Evolutionary conservation across 345 rosid species (phyloP), one percentile per base, ranked within the genome.

Genomic region (Arabidopsis suecica): DNA sequence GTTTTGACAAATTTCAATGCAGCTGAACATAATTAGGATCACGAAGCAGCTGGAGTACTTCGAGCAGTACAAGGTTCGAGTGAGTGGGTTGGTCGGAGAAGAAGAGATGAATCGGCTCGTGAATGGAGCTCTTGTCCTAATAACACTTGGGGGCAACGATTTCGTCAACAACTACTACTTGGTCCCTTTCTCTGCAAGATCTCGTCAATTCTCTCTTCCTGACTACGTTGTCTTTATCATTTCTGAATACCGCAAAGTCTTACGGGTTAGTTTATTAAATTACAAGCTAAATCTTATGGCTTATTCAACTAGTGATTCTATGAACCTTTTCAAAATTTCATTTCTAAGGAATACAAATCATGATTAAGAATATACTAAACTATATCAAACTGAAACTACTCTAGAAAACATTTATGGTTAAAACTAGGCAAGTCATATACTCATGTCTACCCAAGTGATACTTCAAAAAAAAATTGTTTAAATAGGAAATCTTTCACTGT

Each of bases 161-260:
- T 93, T 93, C 12, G 96, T 91, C 25, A 93, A 91, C 83, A 93
- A 93, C 78, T 93, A 91, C 67, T 93, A 68, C 73, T 78, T 91
- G 85, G 94, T 93, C 57, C 98, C 98, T 6, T 87, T 80, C 82
- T 93, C 97, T 0, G 87, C 88, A 11, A 72, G 98, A 60, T 93
- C 96, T 64, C 88, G 86, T 73, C 96, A 93, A 63, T 91, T 64
- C 75, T 8, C 90, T 34, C 90, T 93, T 51, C 97, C 94, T 0
- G 81, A 88, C 70, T 88, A 87, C 36, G 97, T 91, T 9, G 82
- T 76, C 72, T 93, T 51, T 36, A 67, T 91, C 71, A 80, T 93
- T 36, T 87, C 96, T 25, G 98, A 93, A 85, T 93, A 93, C 74
- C 83, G 75, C 69, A 89, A 93, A 83, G 62, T 91, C 58, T 72